Evolutionary conservation across 2,329 filamentous ascomycete genomes (phyloP), one percentile per base, ranked within the genome.

Genomic region (Exophiala calicioides): DNA sequence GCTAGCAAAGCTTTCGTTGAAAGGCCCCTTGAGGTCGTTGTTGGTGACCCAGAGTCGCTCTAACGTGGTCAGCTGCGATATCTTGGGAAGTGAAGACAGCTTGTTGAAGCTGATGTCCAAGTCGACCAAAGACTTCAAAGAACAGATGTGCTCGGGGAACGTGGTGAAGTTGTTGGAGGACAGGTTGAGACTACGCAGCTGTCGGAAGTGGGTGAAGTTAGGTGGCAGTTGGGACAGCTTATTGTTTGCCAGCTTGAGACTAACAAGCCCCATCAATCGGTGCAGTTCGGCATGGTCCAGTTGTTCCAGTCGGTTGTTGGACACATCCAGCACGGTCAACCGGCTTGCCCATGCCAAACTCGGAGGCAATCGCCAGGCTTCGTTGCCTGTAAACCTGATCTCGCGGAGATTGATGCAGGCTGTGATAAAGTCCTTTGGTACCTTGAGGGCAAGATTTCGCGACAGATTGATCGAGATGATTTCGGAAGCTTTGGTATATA

Each of bases 21-120:
- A 81, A 5, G 83, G 76, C 2, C 88, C 88, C 15, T 80, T 78
- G 10, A 98, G 73, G 51, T 86, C 84, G 68, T 98, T 98, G 70
- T 98, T 98, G 2, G 93, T 97, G 58, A 95, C 91, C 71, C 93
- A 89, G 21, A 98, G 79, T 55, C 90, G 84, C 68, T 97, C 93
- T 27, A 98, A 72, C 44, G 84, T 88, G 47, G 77, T 81, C 47
- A 98, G 70, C 44, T 82, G 81, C 5, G 90, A 88, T 56, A 98
- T 87, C 53, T 84, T 82, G 1, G 90, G 90, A 5, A 98, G 72
- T 43, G 74, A 79, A 8, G 80, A 80, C 53, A 98, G 95, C 30
- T 84, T 81, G 64, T 98, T 98, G 78, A 98, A 98, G 65, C 91
- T 97, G 63, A 98, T 82, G 61, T 98, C 93, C 30, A 98, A 79